phyloP scores from a whole-genome alignment of 2,329 filamentous ascomycete species.

The Celoporthe dispersa region DNA sequence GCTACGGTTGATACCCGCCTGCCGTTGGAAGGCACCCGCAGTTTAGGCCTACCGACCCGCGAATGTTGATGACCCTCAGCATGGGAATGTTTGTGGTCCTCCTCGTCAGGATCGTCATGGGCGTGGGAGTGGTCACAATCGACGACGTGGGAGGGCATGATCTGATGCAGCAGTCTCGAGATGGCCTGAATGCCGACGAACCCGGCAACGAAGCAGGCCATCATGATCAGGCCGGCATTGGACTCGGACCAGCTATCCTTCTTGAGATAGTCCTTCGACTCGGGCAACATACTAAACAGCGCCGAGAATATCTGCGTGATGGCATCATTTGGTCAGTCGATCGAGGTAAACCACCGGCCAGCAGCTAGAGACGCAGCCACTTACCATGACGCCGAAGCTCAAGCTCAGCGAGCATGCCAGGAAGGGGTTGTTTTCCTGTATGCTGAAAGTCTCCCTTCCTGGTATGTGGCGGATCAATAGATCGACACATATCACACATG shows the following conservation, averaged over 20 bases:
- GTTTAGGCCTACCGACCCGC: constrained; percentile 24
- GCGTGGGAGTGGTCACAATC: constrained; percentile 76
- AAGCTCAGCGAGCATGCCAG: constrained; percentile 86
- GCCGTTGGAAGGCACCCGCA: constrained; percentile 29
- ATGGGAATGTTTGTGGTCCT: constrained; percentile 36
- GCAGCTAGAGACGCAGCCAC: constrained; percentile 35
- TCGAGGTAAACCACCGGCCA: constrained; percentile 17
- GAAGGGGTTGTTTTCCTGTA: constrained; percentile 88
- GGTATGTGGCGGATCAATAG: constrained; percentile 74
- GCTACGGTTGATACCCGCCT: constrained; percentile 29
- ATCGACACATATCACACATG: constrained; percentile 87
- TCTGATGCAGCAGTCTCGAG: constrained; percentile 72
- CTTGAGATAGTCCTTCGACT: constrained; percentile 76
- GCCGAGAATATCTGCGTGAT: constrained; percentile 79
- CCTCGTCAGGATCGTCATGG: constrained; percentile 50
- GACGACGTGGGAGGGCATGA: constrained; percentile 78
- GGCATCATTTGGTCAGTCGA: constrained; percentile 6
- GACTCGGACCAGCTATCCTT: constrained; percentile 70
- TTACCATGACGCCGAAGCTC: constrained; percentile 95
- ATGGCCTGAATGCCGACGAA: constrained; percentile 77
- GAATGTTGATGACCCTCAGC: constrained; percentile 25
- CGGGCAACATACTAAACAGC: constrained; percentile 90
- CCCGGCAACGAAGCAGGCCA: constrained; percentile 71
- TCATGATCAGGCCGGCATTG: constrained; percentile 69
- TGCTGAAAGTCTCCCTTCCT: constrained; percentile 76